Evolutionary conservation across 2,329 filamentous ascomycete genomes (phyloP), one percentile per base, ranked within the genome.

Genomic region (Alternaria rosae): DNA sequence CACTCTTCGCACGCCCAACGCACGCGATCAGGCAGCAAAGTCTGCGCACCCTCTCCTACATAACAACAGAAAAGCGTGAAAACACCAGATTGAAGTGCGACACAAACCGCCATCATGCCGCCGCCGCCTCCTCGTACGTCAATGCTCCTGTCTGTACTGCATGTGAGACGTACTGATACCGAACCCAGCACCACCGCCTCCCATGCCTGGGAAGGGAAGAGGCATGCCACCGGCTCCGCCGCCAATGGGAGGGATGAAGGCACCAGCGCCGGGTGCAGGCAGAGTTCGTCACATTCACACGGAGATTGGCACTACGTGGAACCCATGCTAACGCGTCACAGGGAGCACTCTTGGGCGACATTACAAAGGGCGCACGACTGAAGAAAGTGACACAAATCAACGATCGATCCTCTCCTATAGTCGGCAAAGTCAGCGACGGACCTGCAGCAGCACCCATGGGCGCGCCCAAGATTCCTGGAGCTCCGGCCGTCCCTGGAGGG

Each of bases 331-430:
- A 79, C 69, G 56, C 50, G 51, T 26, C 53, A 62, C 57, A 98
- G 94, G 91, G 91, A 71, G 94, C 94, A 57, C 85, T 99, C 35
- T 87, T 98, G 45, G 86, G 88, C 74, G 94, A 98, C 79, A 99
- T 99, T 71, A 83, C 85, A 69, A 97, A 96, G 79, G 95, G 94
- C 67, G 85, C 82, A 69, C 83, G 84, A 64, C 85, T 98, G 61
- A 97, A 91, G 81, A 97, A 97, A 80, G 85, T 83, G 57, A 76
- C 92, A 30, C 90, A 93, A 58, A 92, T 94, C 70, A 97, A 98
- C 81, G 94, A 98, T 79, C 90, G 94, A 79, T 97, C 94, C 21
- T 92, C 92, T 8, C 94, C 94, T 1, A 72, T 86, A 53, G 79
- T 97, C 59, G 86, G 80, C 62, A 88, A 86, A 57, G 73, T 84